Evolutionary conservation across 169 alveolate species (phyloP), one percentile per base, ranked within the genome.

Genomic region (Cryptosporidium canis): DNA sequence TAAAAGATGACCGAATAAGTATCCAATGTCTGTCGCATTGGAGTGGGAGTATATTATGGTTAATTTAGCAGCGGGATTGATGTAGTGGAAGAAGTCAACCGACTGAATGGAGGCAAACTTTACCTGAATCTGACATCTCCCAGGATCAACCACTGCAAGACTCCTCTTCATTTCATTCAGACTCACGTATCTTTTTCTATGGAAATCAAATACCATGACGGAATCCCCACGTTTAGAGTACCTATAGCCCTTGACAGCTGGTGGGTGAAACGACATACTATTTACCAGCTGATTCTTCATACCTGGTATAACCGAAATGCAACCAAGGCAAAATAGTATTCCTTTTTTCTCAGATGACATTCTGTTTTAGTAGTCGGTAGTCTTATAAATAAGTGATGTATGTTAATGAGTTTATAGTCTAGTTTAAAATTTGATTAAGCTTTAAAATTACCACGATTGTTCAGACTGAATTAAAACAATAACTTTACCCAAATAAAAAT

Each of bases 31-130:
- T 24, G 94, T 85, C 44, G 93, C 92, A 72, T 93, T 93, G 39
- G 94, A 93, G 85, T 93, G 95, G 43, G 93, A 83, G 67, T 70
- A 93, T n/a, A 93, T 90, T 12, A 93, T 68, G 33, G 93, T 91
- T 18, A 66, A 68, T 16, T 90, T 83, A 27, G 92, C 56, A 16
- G 77, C 66, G 24, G 65, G 71, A 39, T 91, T 67, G 6, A 9
- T 77, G 39, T 41, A 77, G 64, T 77, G 43, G 4, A 77, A 58
- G 31, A 55, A 3, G 14, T 77, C 70, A 39, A 44, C 41, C 6
- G 71, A 77, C 29, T 27, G 16, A 11, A 77, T 6, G 2, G 61
- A 55, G 31, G 66, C 21, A 44, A 77, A 77, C n/a, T 58, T 77
- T 18, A 58, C 87, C 6, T 61, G 51, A 14, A 77, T 48, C 3